These are phyloP conservation scores for Lotus japonicus DNA, from an alignment of 306 rosid species.

Conservation along the genomic window DNA sequence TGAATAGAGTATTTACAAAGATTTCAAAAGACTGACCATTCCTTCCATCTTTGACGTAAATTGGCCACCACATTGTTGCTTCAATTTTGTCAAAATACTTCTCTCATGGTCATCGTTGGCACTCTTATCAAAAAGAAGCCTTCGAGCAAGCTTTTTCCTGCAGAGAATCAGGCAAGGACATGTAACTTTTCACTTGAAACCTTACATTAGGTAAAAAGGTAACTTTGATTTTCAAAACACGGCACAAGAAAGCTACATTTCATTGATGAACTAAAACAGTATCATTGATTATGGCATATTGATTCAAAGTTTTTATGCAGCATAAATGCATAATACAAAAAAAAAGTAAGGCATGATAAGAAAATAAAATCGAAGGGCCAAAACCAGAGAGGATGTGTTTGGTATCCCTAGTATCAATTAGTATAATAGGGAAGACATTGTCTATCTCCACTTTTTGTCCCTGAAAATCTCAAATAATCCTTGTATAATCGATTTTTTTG, in stretches of 20 bases:
- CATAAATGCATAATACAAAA: conserved; percentile 1
- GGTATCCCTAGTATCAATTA: not conserved
- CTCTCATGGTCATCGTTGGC: conserved; percentile 86
- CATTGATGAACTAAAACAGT: not conserved
- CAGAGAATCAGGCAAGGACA: conserved; percentile 7
- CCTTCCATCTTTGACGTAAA: conserved; percentile 96
- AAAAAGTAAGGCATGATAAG: not conserved
- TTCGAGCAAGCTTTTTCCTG: conserved; percentile 93
- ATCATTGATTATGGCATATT: not conserved
- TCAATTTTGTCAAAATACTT: conserved; percentile 65
- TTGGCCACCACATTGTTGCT: conserved; percentile 84
- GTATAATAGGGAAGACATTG: not conserved
- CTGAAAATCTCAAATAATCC: not conserved
- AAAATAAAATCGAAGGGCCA: conserved; percentile 5
- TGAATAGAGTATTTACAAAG: not conserved
- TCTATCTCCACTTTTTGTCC: not conserved
- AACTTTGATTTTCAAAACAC: not conserved
- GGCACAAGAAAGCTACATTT: not conserved
- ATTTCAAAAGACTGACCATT: conserved; percentile 50
- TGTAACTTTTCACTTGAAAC: not conserved
- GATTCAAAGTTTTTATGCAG: not conserved
- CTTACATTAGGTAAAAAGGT: not conserved
- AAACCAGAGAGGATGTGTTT: conserved; percentile 1
- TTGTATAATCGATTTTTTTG: not conserved
- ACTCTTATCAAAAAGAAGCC: conserved; percentile 89